Conservation (phyloP, 2,329 filamentous ascomycete species). For the Trichoderma arundinaceum region DNA sequence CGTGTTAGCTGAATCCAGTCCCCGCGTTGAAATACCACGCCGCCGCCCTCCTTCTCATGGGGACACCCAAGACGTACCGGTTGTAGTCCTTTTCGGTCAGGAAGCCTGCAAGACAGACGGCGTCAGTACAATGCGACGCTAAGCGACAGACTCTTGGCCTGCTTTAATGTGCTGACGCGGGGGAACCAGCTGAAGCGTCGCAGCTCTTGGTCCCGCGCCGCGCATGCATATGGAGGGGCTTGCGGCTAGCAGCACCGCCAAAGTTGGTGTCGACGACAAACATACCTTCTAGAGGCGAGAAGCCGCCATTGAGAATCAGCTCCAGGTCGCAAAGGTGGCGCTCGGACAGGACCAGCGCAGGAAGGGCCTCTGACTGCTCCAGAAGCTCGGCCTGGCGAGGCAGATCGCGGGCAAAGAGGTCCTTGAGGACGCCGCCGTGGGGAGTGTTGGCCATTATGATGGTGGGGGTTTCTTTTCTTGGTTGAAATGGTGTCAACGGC, state of each 20-base stretch:
- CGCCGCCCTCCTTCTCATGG: neutral
- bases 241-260: neutral
- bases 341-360: conserved; percentile 84
- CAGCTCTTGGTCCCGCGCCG: too few species aligned
- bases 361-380: conserved; percentile 83
- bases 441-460: conserved; percentile 70
- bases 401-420: conserved; percentile 91
- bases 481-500: conserved; percentile 20
- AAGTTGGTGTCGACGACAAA: neutral
- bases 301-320: conserved; percentile 95
- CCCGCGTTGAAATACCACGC: fast-evolving
- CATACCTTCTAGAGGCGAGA: conserved; percentile 94
- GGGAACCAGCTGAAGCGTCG: conserved; percentile 17
- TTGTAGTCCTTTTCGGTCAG: conserved; percentile 98
- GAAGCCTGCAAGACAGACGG: conserved; percentile 68
- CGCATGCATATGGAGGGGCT: too few species aligned
- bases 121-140: neutral
- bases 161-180: neutral
- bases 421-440: conserved; percentile 95
- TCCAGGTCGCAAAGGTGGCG: conserved; percentile 98
- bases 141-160: neutral
- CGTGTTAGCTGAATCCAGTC: conserved; percentile 3
- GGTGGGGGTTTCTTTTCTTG: conserved; percentile 7
- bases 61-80: conserved; percentile 61
- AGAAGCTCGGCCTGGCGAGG: conserved; percentile 79